Evolutionary conservation across 371 early-diverging fungal species (phyloP).

Genomic region (Rhizopus arrhizus): DNA sequence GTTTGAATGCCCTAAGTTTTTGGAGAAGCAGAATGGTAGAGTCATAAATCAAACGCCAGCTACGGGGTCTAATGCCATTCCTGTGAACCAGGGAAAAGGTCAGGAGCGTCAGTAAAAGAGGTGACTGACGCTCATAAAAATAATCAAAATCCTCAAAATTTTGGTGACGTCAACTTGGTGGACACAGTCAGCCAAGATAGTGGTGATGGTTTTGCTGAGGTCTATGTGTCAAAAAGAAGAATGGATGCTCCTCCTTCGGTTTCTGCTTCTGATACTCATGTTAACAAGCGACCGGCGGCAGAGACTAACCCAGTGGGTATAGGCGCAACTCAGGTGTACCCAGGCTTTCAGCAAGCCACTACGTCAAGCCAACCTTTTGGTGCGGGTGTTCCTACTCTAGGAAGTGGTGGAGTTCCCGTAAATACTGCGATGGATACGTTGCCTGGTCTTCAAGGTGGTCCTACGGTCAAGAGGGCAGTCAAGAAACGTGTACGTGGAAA

Average conservation of each 20-base stretch:
- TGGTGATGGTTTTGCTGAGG: not conserved
- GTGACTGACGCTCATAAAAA: constrained; percentile 1
- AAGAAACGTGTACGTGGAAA: no score
- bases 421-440: no score
- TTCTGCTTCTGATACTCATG: not conserved
- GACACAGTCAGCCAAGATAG: not conserved
- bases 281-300: no score
- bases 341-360: no score
- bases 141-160: constrained; percentile 8
- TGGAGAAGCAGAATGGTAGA: not conserved
- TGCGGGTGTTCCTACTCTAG: not conserved
- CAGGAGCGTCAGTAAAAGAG: constrained; percentile 1
- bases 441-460: no score
- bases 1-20: not conserved
- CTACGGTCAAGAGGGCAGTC: no score
- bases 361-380: no score
- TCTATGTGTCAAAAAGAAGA: not conserved
- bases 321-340: no score
- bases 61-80: not conserved
- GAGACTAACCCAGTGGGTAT: no score
- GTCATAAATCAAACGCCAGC: not conserved
- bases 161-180: constrained; percentile 3
- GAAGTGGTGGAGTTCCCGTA: not conserved
- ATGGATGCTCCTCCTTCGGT: not conserved
- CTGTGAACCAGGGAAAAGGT: constrained; percentile 13